Base-by-base conservation (phyloP, 352 stramenopile genomes). In the Phytopythium aichiense region DNA sequence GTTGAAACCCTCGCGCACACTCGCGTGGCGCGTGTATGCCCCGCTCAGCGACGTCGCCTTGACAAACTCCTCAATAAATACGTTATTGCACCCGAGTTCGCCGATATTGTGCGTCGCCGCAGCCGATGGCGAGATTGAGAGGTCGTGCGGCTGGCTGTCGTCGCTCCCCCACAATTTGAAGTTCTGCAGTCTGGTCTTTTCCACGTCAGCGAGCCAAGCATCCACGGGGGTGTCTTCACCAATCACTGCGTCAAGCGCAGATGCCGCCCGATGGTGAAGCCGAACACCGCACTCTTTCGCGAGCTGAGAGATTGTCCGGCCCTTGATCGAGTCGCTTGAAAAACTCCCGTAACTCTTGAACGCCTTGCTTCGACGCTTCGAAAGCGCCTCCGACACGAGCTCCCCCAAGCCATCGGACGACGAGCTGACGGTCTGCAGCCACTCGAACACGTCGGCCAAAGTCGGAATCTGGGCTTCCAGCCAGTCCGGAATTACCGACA, bases 11-110 rank as follows among this genome's bases (percentile, higher is more conserved):
- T 89, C 82, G 18, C 83, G 79, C 56, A 94, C 66, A 56, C 69
- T 87, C 50, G 88, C 66, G 35, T 92, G 77, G 13, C 66, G 68
- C 23, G 65, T 65, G 45, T 84, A 91, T 20, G 76, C 75, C 4
- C 59, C 69, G 35, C 69, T 92, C 35, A 88, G 68, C 37, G 78
- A 79, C 12, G 90, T 67, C 11, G 72, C 73, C 61, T 87, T 83
- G 45, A 92, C 69, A 61, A 91, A 88, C 51, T 88, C 76, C 40
- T 87, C 76, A 65, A 90, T 87, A 79, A 91, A 89, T 71, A 88
- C 31, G 66, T 92, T 92, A 40, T 84, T 73, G 56, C 74, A 85
- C 11, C 56, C 63, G 42, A 77, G 55, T 18, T 60, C 16, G 6
- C 55, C 40, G 7, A 40, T 60, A 18, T 28, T 38, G 25, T 51